Evolutionary conservation across 805 yeast species (phyloP), one percentile per base, ranked within the genome.

Genomic region (Schizosaccharomyces octosporus): DNA sequence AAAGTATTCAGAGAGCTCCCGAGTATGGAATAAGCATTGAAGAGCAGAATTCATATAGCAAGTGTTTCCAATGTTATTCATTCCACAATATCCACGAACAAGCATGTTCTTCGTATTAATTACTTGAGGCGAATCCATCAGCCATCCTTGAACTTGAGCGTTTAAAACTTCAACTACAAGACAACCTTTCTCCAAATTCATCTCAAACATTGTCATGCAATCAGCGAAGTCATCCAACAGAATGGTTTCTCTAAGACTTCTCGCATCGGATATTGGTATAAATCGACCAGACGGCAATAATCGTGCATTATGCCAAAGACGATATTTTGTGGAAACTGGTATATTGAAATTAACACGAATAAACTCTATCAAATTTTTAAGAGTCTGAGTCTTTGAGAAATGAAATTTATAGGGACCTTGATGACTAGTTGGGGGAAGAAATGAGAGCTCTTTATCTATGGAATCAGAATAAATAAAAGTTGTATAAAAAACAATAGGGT

Each of bases 31-130:
- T 54, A 90, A 72, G 67, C 97, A 90, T 68, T 93, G 97, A 57
- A 90, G 72, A 0, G 96, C 96, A 9, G 95, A 85, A 70, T 87
- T 88, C 97, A 89, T 88, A 70, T 87, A 89, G 70, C 97, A 89
- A 0, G 95, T 83, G 69, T 89, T 89, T 2, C 97, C 97, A 64
- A 88, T 73, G 68, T 87, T 89, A 61, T 76, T 73, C 67, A 83
- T 65, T 64, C 97, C 83, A 63, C 76, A 70, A 59, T 75, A 68
- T 65, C 96, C 89, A 29, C 41, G 41, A 11, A 11, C 15, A 21
- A 27, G 17, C 55, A 21, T 24, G 13, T 15, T 48, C 29, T 27
- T 48, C 4, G 13, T 48, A 15, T 27, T 15, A 4, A 9, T 11
- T 27, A 15, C 15, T 15, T 24, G 29, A 48, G 29, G 29, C 4